A percentile compares a stretch with the other conserved stretches of the same genome.
Conservation (phyloP, 331 rosid genomes). For the Arachis monticola region DNA sequence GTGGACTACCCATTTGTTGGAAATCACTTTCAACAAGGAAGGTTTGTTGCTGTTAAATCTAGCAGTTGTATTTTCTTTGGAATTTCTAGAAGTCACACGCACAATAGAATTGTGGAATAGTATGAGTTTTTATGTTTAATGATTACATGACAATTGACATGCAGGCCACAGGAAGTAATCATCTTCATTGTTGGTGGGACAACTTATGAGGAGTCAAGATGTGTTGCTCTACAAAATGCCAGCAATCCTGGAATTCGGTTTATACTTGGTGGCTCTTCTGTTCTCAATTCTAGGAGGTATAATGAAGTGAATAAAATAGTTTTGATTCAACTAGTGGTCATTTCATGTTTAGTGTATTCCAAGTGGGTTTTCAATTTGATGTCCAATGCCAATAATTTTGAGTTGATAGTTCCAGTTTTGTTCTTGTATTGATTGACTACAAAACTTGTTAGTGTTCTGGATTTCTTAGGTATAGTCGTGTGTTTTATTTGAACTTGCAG, state of each 20-base stretch:
- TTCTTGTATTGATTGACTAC: conserved; percentile 29
- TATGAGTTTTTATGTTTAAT: conserved; percentile 31
- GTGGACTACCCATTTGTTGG: conserved; percentile 87
- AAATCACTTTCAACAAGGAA: conserved; percentile 94
- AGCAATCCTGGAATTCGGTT: conserved; percentile 82
- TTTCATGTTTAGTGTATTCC: conserved; percentile 1
- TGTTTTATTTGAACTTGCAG: conserved; percentile 39
- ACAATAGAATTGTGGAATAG: conserved; percentile 28
- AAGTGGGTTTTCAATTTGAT: conserved; percentile 2
- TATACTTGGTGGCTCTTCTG: conserved; percentile 82
- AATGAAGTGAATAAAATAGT: conserved; percentile 35
- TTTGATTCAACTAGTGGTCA: conserved; percentile 28
- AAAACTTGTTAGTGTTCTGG: conserved; percentile 26
- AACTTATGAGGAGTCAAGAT: conserved; percentile 90
- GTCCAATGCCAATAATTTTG: conserved; percentile 2
- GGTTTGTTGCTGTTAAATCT: conserved; percentile 61
- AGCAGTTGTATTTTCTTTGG: conserved; percentile 18
- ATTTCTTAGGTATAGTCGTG: too few species aligned
- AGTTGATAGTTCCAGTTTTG: not conserved
- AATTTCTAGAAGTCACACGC: conserved; percentile 1
- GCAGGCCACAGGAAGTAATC: conserved; percentile 95
- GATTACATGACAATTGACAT: conserved; percentile 39
- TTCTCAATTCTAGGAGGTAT: conserved; percentile 92
- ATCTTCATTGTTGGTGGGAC: conserved; percentile 97
- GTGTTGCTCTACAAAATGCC: conserved; percentile 82